Evolutionary conservation across 2,329 filamentous ascomycete species (phyloP), one percentile per base, ranked within the genome.

Genomic region (Cercospora janseana): DNA sequence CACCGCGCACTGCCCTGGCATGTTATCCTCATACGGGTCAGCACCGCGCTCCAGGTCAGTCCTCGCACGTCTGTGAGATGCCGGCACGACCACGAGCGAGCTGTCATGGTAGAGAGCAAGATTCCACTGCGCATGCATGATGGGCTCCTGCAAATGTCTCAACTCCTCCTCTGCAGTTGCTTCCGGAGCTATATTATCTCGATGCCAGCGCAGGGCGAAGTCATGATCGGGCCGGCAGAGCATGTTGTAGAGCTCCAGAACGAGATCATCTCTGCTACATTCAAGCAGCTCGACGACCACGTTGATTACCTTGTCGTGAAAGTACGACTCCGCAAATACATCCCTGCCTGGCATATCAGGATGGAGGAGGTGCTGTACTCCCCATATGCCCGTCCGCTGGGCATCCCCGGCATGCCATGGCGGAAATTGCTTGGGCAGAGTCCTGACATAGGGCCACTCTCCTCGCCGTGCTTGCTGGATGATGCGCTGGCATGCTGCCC

Each of bases 241-340:
- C 70, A 95, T 77, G 66, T 95, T 95, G 71, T 89, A 90, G 13
- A 95, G 73, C 70, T 95, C 90, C 82, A 95, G 87, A 29, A 92
- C 85, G 16, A 95, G 74, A 1, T 85, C 80, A 26, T 83, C 79
- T 13, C 67, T 57, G 10, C 58, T 45, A 57, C 69, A 69, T 12
- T 72, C 75, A 29, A 94, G 73, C 2, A 95, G 71, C 63, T 82
- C 79, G 57, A 79, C 80, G 1, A 85, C 84, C 1, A 86, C 77
- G 23, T 69, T 66, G 0, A 92, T 68, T 6, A 92, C 72, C 20
- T 76, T 74, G 16, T 79, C 72, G 26, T 82, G 80, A 66, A 95
- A 95, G 71, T 95, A 95, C 49, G 79, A 75, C 43, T 74, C 67
- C 4, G 82, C 79, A 69, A 91, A 94, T 3, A 76, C 66, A 2